Conservation (phyloP, 257 asterid genomes). For the Cordia subcordata region DNA sequence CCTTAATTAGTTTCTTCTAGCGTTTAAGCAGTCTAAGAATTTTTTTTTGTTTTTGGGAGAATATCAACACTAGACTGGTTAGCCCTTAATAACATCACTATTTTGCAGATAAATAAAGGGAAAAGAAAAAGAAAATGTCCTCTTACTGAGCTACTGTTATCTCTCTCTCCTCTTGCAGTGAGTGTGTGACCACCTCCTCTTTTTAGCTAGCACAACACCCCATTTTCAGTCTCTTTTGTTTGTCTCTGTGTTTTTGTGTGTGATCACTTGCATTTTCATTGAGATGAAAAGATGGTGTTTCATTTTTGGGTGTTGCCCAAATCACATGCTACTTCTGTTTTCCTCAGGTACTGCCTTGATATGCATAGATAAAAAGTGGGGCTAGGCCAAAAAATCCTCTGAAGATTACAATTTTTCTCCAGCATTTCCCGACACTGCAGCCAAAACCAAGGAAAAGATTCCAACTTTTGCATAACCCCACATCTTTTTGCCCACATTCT, state of each 20-base stretch:
- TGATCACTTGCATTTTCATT: constrained; percentile 15
- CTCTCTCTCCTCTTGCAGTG: constrained; percentile 13
- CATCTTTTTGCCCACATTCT: constrained; percentile 13
- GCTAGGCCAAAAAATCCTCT: constrained; percentile 14
- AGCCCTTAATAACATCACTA: constrained; percentile 4
- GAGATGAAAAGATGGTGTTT: constrained; percentile 23
- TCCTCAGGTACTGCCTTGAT: constrained; percentile 19
- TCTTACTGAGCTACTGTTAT: constrained; percentile 8
- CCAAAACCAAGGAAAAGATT: constrained; percentile 20
- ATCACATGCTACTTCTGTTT: constrained; percentile 23
- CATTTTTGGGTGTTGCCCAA: constrained; percentile 18
- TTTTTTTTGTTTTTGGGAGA: not conserved
- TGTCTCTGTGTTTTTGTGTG: not conserved
- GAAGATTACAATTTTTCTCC: constrained; percentile 15
- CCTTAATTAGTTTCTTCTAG: not conserved
- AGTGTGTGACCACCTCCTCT: constrained; percentile 14
- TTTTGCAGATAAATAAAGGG: constrained; percentile 17
- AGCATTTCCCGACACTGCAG: constrained; percentile 17
- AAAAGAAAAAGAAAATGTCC: constrained; percentile 6
- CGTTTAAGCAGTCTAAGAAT: not conserved
- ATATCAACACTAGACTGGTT: not conserved
- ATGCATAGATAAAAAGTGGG: constrained; percentile 21
- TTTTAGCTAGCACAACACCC: constrained; percentile 18
- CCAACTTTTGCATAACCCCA: constrained; percentile 20
- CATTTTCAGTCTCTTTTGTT: not conserved